Conservation (phyloP, 768 basidiomycete species). For the Neoboletus magnificus region DNA sequence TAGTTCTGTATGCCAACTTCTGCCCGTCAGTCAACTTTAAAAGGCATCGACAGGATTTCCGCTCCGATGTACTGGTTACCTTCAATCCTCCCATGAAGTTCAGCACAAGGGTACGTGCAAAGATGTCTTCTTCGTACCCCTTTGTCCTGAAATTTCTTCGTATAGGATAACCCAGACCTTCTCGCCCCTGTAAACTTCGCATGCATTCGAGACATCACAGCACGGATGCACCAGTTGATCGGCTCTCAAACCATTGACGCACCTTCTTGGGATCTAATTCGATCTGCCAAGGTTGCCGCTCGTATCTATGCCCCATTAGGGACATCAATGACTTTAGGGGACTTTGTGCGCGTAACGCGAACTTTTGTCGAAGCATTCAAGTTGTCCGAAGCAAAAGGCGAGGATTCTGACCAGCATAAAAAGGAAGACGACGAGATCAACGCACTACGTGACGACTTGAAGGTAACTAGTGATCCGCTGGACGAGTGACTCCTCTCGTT, state of each 20-base stretch:
- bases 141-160: constrained; percentile 1
- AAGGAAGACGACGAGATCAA: constrained; percentile 29
- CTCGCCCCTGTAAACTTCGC: constrained; percentile 62
- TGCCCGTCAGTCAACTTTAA: not conserved
- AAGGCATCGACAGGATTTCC: constrained; percentile 83
- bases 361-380: constrained; percentile 79
- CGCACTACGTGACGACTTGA: constrained; percentile 51
- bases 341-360: constrained; percentile 74
- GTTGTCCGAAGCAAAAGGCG: constrained; percentile 29
- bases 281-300: constrained; percentile 72
- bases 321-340: constrained; percentile 79
- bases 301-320: constrained; percentile 87
- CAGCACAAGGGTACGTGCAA: constrained; percentile 48
- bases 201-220: constrained; percentile 57
- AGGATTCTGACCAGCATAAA: constrained; percentile 24
- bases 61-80: constrained; percentile 83
- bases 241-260: constrained; percentile 78
- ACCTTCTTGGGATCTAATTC: constrained; percentile 78
- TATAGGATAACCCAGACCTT: constrained; percentile 67
- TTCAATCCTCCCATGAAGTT: constrained; percentile 72
- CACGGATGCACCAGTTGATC: constrained; percentile 63
- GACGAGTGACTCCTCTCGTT: not conserved
- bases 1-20: not conserved
- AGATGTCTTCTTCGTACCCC: not conserved
- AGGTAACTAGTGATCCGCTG: constrained; percentile 38